Conservation (phyloP, 345 rosid genomes). For the Stellera chamaejasme region DNA sequence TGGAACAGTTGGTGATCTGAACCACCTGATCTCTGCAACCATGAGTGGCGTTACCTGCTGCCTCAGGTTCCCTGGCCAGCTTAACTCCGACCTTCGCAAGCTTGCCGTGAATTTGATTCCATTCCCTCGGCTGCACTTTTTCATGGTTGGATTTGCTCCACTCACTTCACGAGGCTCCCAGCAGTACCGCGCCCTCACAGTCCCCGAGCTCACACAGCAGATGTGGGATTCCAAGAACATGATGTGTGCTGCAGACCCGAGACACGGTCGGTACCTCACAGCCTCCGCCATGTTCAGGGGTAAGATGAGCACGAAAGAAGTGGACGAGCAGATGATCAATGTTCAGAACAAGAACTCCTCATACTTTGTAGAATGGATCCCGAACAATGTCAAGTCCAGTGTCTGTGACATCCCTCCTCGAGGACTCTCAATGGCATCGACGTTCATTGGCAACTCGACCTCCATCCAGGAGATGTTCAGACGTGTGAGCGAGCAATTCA, state of each 20-base stretch:
- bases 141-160: slow-evolving; percentile 48
- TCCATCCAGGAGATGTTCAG: slow-evolving; percentile 26
- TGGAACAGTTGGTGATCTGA: slow-evolving; percentile 36
- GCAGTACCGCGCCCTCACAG: slow-evolving; percentile 34
- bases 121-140: slow-evolving; percentile 43
- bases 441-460: slow-evolving; percentile 26
- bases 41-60: slow-evolving; percentile 53
- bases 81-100: slow-evolving; percentile 42
- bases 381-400: slow-evolving; percentile 26
- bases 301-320: slow-evolving; percentile 24
- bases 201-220: slow-evolving; percentile 36
- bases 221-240: slow-evolving; percentile 45
- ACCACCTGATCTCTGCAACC: slow-evolving; percentile 44
- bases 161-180: slow-evolving; percentile 38
- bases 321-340: slow-evolving; percentile 26
- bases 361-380: slow-evolving; percentile 26
- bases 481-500: slow-evolving; percentile 23
- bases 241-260: slow-evolving; percentile 46
- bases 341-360: slow-evolving; percentile 30
- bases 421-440: slow-evolving; percentile 26
- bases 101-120: slow-evolving; percentile 40
- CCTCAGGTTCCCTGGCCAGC: slow-evolving; percentile 50
- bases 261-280: slow-evolving; percentile 40
- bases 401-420: slow-evolving; percentile 26
- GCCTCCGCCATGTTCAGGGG: slow-evolving; percentile 38